A percentile compares a stretch with the other conserved stretches of the same genome.
Evolutionary conservation across 352 stramenopile species (phyloP).

Genomic region (Globisporangium spinosum): DNA sequence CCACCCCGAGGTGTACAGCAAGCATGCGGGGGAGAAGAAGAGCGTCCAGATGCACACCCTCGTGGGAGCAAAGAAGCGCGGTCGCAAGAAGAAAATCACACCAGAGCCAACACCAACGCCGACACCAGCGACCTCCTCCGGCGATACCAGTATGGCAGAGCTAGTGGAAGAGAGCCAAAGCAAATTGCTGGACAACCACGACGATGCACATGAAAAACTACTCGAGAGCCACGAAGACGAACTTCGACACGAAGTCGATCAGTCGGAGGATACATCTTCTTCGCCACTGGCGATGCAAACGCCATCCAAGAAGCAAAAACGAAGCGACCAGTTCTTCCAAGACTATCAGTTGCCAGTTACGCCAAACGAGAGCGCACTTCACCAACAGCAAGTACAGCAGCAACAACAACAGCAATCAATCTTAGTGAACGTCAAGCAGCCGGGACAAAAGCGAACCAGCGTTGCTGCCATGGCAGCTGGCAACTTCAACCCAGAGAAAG

Average conservation of each 20-base stretch:
- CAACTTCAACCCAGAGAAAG: constrained; percentile 45
- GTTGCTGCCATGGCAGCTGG: background rate
- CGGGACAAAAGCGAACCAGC: background rate
- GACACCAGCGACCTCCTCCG: background rate
- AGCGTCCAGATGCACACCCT: constrained; percentile 70
- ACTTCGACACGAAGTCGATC: constrained; percentile 4
- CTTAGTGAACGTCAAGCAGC: background rate
- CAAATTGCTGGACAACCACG: constrained; percentile 2
- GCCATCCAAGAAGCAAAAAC: constrained; percentile 36
- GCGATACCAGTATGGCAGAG: background rate
- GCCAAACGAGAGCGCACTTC: background rate
- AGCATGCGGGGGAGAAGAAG: constrained; percentile 73
- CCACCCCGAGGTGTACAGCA: constrained; percentile 69
- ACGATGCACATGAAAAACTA: constrained; percentile 20
- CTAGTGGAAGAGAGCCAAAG: constrained; percentile 8
- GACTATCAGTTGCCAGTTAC: constrained; percentile 29
- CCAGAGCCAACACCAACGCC: background rate
- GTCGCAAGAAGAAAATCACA: constrained; percentile 52
- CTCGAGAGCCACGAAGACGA: constrained; percentile 17
- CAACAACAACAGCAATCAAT: background rate
- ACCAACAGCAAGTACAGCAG: constrained; percentile 18
- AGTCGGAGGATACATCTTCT: constrained; percentile 5
- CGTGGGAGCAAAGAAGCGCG: constrained; percentile 44
- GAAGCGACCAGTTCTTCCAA: constrained; percentile 35
- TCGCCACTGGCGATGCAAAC: constrained; percentile 9